Percentiles rank a stretch among this genome's conserved stretches.
Conservation (phyloP, 2,329 filamentous ascomycete genomes). For the Talaromyces marneffei region DNA sequence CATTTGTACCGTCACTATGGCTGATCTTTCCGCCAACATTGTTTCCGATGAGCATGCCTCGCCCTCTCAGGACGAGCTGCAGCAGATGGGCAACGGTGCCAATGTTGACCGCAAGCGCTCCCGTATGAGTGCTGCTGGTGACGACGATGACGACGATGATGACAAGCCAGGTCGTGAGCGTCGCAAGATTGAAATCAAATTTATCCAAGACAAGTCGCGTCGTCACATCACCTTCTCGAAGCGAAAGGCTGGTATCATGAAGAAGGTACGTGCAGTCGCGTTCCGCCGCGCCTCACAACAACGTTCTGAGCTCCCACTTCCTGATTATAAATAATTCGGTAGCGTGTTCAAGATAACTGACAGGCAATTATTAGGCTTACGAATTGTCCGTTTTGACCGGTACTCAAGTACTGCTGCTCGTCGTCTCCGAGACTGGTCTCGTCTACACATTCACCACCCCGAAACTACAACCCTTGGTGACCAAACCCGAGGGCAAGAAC, state of each 20-base stretch:
- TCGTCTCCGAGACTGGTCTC: conserved; percentile 93
- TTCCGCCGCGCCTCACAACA: conserved; percentile 9
- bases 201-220: conserved; percentile 99
- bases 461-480: conserved; percentile 95
- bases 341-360: neutral
- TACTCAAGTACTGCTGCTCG: conserved; percentile 91
- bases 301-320: neutral
- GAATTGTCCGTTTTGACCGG: conserved; percentile 95
- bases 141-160: conserved; percentile 96
- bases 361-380: conserved; percentile 64
- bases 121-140: conserved; percentile 68
- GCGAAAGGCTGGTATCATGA: conserved; percentile 99
- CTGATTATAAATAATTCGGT: too few relatives aligned
- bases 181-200: conserved; percentile 99
- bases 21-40: conserved; percentile 68
- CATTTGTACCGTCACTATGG: conserved; percentile 48
- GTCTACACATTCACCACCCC: conserved; percentile 98
- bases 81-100: conserved; percentile 56
- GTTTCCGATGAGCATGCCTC: conserved; percentile 64
- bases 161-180: conserved; percentile 97
- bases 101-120: conserved; percentile 71
- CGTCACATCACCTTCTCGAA: conserved; percentile 99
- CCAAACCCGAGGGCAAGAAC: conserved; percentile 98
- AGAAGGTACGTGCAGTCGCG: conserved; percentile 67
- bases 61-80: conserved; percentile 66